phyloP scores from a whole-genome alignment of 192 early-diverging fungal species.

The Podila epicladia region DNA sequence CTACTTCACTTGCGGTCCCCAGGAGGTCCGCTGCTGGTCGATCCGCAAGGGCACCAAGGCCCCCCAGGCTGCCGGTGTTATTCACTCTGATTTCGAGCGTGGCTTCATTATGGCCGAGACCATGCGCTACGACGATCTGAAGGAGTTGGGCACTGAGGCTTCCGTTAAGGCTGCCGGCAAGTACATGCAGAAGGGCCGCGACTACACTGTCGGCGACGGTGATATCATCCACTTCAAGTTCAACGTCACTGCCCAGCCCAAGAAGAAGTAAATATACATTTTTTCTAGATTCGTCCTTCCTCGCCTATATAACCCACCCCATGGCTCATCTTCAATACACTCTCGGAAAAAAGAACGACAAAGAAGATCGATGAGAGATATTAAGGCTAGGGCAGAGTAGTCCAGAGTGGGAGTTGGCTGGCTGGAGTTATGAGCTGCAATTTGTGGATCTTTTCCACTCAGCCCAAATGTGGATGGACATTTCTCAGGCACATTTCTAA shows the following conservation, averaged over 20 bases:
- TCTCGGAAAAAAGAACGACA: too few relatives aligned
- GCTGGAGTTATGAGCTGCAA: too few relatives aligned
- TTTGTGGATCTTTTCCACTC: too few relatives aligned
- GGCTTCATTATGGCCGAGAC: conserved; percentile 96
- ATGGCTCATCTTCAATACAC: too few relatives aligned
- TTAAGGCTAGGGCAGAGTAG: too few relatives aligned
- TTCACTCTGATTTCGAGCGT: conserved; percentile 88
- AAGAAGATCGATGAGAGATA: too few relatives aligned
- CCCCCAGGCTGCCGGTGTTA: conserved; percentile 92
- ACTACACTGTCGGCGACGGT: conserved; percentile 92
- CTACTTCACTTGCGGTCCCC: conserved; percentile 93
- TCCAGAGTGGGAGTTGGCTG: too few relatives aligned
- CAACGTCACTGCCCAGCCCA: conserved; percentile 61
- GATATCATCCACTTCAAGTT: conserved; percentile 89
- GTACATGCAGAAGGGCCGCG: conserved; percentile 91
- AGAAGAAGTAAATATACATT: conserved; percentile 51
- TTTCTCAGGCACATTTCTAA: too few relatives aligned
- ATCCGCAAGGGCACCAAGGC: conserved; percentile 79
- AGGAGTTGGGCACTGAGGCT: conserved; percentile 83
- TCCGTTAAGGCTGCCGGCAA: conserved; percentile 94
- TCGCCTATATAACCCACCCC: too few relatives aligned
- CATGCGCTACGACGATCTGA: conserved; percentile 89
- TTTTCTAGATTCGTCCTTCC: background rate
- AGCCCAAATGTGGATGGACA: too few relatives aligned
- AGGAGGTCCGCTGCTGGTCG: conserved; percentile 79